A percentile compares a stretch with the other conserved stretches of the same genome.
phyloP scores from a whole-genome alignment of 2,329 filamentous ascomycete genomes.

The Sporothrix luriei region DNA sequence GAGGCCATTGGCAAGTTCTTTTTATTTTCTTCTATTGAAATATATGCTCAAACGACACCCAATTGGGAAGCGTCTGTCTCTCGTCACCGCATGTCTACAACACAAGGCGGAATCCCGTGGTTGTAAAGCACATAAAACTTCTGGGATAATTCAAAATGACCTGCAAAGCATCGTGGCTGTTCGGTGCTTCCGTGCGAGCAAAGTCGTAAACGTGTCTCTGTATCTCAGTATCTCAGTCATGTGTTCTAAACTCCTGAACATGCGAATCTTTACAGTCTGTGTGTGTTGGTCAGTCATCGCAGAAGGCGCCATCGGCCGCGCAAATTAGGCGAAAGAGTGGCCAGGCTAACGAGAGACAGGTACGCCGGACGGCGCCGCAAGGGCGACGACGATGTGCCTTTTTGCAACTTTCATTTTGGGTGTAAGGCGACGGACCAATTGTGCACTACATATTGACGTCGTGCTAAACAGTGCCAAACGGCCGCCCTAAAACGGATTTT shows the following conservation, averaged over 20 bases:
- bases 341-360: neutral
- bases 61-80: too few species aligned
- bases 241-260: neutral
- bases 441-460: slow-evolving; percentile 16
- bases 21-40: too few species aligned
- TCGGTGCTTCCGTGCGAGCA: neutral
- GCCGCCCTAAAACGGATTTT: slow-evolving; percentile 25
- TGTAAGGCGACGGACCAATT: slow-evolving; percentile 16
- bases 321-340: slow-evolving; percentile 5
- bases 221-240: too few species aligned
- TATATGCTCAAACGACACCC: too few species aligned
- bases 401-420: neutral
- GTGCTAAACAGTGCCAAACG: neutral
- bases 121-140: too few species aligned
- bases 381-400: neutral
- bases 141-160: too few species aligned
- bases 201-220: neutral
- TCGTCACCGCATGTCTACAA: too few species aligned
- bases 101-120: too few species aligned
- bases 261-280: neutral
- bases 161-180: neutral
- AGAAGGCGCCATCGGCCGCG: slow-evolving; percentile 20
- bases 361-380: neutral
- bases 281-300: neutral
- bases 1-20: too few species aligned